Evolutionary conservation across 371 early-diverging fungal species (phyloP), one percentile per base, ranked within the genome.

Genomic region (Syncephalastrum monosporum): DNA sequence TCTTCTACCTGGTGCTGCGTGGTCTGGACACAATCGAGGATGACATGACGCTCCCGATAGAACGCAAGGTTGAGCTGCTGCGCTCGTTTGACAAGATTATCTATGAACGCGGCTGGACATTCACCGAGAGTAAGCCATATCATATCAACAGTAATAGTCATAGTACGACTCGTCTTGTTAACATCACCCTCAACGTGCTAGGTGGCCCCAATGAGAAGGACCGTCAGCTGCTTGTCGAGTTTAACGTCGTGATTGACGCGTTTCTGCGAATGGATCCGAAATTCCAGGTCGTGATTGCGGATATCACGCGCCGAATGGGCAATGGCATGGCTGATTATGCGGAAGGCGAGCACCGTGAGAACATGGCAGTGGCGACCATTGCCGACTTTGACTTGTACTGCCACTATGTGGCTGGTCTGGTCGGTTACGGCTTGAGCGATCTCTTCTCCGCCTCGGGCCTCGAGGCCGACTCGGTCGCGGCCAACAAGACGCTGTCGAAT

Each of bases 21-120:
- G 99, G 94, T 8, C 82, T 97, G 57, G 99, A 98, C 71, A 98
- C 99, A 1, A 83, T 98, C 56, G 99, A 98, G 78, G 99, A 98
- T 76, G 99, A 98, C 65, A 96, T 98, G 97, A 88, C 93, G 27
- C 76, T 97, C 42, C 74, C 78, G 19, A 70, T 89, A 42, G 84
- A 87, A 6, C 82, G 72, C 67, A 98, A 98, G 71, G 65, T 87
- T 27, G 77, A 82, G 16, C 61, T 95, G 25, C 73, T 98, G 65
- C 72, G 84, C 54, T 72, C 76, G 5, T 97, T 98, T 77, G 89
- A 96, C 64, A 79, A 90, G 57, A 67, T 83, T 43, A 86, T 92
- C 47, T 87, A 85, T 58, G 73, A 90, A 68, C 67, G 75, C 47
- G 97, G 95, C 3, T 97, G 95, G 96, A 92, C 68, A 55, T 97